These are phyloP conservation scores for Bruguiera parviflora DNA, from an alignment of 345 rosid genomes.

Conservation along the genomic window DNA sequence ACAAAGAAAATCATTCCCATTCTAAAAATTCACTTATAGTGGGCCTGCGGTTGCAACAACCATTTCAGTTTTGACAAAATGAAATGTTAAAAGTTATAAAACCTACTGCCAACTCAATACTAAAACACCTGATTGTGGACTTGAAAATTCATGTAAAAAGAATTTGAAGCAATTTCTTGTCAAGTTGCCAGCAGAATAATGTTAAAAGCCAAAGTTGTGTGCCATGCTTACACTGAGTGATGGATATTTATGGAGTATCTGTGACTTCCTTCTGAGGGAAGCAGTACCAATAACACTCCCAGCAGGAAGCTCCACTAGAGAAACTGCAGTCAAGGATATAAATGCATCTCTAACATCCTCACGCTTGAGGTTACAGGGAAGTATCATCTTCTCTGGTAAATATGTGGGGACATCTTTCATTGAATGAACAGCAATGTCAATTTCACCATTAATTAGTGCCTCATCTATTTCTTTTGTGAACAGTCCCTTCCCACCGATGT, in stretches of 20 bases:
- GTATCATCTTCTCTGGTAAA: slow-evolving; percentile 72
- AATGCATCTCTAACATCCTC: slow-evolving; percentile 98
- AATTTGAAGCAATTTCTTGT: not conserved
- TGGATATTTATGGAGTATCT: slow-evolving; percentile 85
- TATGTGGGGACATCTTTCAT: slow-evolving; percentile 99
- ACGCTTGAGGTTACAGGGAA: slow-evolving; percentile 85
- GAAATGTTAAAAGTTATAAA: not conserved
- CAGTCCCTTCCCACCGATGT: slow-evolving; percentile 96
- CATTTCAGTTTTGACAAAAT: not conserved
- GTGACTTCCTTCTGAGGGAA: slow-evolving; percentile 94
- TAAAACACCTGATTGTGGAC: not conserved
- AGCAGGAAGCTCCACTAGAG: slow-evolving; percentile 74
- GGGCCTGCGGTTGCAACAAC: not conserved
- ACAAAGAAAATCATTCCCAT: not conserved
- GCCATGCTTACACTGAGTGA: slow-evolving; percentile 51
- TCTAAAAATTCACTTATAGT: not conserved
- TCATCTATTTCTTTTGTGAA: slow-evolving; percentile 97
- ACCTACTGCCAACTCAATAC: not conserved
- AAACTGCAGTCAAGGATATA: slow-evolving; percentile 56
- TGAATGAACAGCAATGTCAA: slow-evolving; percentile 96
- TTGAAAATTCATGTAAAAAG: not conserved
- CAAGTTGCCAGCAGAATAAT: not conserved
- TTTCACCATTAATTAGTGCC: slow-evolving; percentile 75
- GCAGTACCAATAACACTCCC: slow-evolving; percentile 95
- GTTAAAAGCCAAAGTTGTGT: not conserved